These are phyloP conservation scores for Candida verbasci DNA, from an alignment of 805 yeast genomes.

Conservation along the genomic window DNA sequence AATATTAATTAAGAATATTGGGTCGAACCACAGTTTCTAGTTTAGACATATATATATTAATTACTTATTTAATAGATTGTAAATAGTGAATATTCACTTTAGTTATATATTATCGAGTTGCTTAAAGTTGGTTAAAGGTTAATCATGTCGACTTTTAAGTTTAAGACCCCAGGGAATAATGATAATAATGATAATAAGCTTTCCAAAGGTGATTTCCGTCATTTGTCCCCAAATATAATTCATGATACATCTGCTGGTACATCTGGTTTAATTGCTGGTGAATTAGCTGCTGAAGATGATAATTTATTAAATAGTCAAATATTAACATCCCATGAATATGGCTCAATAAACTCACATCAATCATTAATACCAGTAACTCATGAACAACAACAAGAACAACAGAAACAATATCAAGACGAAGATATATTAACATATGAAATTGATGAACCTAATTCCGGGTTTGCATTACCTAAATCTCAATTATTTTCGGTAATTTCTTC, in stretches of 20 bases:
- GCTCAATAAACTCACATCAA: conserved; percentile 8
- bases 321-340: conserved; percentile 14
- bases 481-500: conserved; percentile 26
- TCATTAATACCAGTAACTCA: neutral
- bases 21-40: too few relatives aligned
- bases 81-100: too few relatives aligned
- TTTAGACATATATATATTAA: too few relatives aligned
- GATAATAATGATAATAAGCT: too few relatives aligned
- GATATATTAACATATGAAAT: conserved; percentile 5
- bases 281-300: conserved; percentile 31
- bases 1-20: too few relatives aligned
- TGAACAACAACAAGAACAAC: neutral
- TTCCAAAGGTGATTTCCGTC: neutral
- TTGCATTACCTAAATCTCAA: conserved; percentile 27
- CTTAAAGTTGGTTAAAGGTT: too few relatives aligned
- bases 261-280: conserved; percentile 33
- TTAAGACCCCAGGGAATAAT: too few relatives aligned
- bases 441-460: conserved; percentile 16
- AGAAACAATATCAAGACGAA: too few relatives aligned
- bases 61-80: too few relatives aligned
- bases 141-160: too few relatives aligned
- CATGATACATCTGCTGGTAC: conserved; percentile 27
- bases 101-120: too few relatives aligned
- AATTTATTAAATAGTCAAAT: conserved; percentile 13
- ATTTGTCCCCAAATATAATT: conserved; percentile 15